Evolutionary conservation across 1,139 yeast genomes (phyloP).

Genomic region (Suhomyces terraborum): DNA sequence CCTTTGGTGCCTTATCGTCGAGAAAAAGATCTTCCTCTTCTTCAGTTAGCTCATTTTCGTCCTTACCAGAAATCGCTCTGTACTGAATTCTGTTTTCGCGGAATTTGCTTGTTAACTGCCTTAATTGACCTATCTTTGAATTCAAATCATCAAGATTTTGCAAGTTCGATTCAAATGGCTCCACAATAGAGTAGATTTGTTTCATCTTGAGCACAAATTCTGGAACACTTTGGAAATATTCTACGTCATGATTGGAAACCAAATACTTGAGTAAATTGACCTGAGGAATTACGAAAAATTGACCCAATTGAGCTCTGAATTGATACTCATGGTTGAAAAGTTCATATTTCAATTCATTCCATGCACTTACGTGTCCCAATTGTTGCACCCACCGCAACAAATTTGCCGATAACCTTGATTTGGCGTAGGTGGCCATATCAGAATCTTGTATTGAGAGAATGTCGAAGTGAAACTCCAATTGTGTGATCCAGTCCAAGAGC

Average conservation of each 20-base stretch:
- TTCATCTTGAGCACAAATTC: background rate
- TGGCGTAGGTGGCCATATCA: background rate
- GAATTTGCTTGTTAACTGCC: background rate
- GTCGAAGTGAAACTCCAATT: background rate
- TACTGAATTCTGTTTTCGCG: background rate
- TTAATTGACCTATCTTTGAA: background rate
- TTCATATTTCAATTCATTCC: background rate
- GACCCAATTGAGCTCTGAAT: background rate
- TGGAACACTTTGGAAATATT: background rate
- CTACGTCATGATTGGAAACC: background rate
- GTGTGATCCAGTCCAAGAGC: background rate
- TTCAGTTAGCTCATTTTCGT: background rate
- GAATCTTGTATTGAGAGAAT: background rate
- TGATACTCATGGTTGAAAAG: conserved; percentile 1
- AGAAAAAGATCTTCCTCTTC: background rate
- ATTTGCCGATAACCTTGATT: background rate
- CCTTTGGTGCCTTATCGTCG: background rate
- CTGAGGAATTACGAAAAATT: background rate
- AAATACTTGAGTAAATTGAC: background rate
- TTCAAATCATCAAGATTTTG: background rate
- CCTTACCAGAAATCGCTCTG: background rate
- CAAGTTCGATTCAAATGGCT: background rate
- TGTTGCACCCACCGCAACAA: background rate
- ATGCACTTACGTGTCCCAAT: background rate
- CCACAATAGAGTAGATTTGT: background rate